A percentile compares a stretch with the other conserved stretches of the same genome.
Evolutionary conservation across 2,329 filamentous ascomycete species (phyloP).

Genomic region (Talaromyces sp.): DNA sequence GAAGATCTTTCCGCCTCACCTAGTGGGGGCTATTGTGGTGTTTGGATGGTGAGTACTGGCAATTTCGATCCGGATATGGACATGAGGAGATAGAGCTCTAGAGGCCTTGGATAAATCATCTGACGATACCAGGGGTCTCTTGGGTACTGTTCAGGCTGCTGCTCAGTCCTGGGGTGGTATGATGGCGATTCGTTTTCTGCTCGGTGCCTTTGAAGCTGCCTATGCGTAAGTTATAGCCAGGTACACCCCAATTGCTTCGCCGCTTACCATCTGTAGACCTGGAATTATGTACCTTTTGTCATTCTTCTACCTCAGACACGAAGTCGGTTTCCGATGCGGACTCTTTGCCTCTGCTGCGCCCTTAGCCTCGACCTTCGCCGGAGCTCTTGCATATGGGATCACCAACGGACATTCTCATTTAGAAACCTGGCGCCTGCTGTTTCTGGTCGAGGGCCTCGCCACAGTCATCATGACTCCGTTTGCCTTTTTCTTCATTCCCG

Average conservation of each 20-base stretch:
- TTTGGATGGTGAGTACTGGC: neutral
- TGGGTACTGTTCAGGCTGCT: conserved; percentile 19
- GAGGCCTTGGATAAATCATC: too few relatives aligned
- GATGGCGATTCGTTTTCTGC: conserved; percentile 47
- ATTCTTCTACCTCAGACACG: conserved; percentile 57
- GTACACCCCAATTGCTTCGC: conserved; percentile 16
- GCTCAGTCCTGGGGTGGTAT: conserved; percentile 41
- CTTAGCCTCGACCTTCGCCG: conserved; percentile 75
- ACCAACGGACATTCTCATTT: conserved; percentile 50
- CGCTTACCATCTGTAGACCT: conserved; percentile 37
- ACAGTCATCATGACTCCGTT: conserved; percentile 40
- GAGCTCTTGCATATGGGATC: conserved; percentile 62
- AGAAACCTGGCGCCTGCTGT: conserved; percentile 46
- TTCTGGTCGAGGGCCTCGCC: conserved; percentile 46
- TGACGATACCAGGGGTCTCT: neutral
- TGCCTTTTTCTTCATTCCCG: conserved; percentile 42
- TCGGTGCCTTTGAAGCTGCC: conserved; percentile 34
- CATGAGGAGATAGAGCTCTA: conserved; percentile 25
- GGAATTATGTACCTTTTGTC: conserved; percentile 49
- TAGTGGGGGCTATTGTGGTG: conserved; percentile 31
- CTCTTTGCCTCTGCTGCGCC: conserved; percentile 56
- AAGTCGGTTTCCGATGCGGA: conserved; percentile 53
- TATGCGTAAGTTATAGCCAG: neutral
- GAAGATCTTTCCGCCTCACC: conserved; percentile 39
- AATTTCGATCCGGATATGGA: conserved; percentile 27